Evolutionary conservation across 78 protist genomes (phyloP).

Genomic region (Andalucia godoyi): DNA sequence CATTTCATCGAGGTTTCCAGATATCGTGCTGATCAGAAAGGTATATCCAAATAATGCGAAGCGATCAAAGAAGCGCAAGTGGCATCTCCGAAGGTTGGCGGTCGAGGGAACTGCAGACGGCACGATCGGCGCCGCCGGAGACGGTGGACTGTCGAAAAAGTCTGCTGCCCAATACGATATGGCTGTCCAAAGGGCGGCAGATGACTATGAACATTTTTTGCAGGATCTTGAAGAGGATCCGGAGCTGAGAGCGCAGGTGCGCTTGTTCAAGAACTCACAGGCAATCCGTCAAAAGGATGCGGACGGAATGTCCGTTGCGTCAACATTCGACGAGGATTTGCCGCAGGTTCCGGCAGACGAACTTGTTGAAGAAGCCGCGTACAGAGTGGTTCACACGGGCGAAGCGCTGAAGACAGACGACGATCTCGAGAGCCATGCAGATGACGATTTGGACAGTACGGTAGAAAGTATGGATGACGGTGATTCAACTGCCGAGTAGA

Average conservation of each 20-base stretch:
- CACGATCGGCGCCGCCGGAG: background rate
- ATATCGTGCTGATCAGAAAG: slow-evolving; percentile 74
- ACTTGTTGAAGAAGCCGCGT: too few relatives aligned
- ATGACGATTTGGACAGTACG: too few relatives aligned
- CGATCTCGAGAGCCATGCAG: too few relatives aligned
- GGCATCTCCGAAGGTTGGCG: slow-evolving; percentile 7
- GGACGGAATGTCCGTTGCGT: too few relatives aligned
- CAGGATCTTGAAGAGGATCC: slow-evolving; percentile 72
- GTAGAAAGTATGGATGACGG: too few relatives aligned
- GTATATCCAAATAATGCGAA: slow-evolving; percentile 34
- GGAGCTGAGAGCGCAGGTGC: slow-evolving; percentile 42
- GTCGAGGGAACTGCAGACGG: background rate
- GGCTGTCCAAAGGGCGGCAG: background rate
- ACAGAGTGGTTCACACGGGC: too few relatives aligned
- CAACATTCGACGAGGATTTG: too few relatives aligned
- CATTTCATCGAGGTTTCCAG: too few relatives aligned
- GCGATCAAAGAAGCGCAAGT: background rate
- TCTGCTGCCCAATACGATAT: slow-evolving; percentile 17
- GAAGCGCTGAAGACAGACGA: too few relatives aligned
- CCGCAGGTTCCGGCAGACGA: too few relatives aligned
- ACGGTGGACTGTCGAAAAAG: background rate
- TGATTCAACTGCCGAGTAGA: too few relatives aligned
- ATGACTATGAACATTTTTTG: slow-evolving; percentile 49
- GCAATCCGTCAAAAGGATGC: too few relatives aligned
- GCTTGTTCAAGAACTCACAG: slow-evolving; percentile 8